Evolutionary conservation across 2,329 filamentous ascomycete genomes (phyloP), one percentile per base, ranked within the genome.

Genomic region (Pyricularia grisea): DNA sequence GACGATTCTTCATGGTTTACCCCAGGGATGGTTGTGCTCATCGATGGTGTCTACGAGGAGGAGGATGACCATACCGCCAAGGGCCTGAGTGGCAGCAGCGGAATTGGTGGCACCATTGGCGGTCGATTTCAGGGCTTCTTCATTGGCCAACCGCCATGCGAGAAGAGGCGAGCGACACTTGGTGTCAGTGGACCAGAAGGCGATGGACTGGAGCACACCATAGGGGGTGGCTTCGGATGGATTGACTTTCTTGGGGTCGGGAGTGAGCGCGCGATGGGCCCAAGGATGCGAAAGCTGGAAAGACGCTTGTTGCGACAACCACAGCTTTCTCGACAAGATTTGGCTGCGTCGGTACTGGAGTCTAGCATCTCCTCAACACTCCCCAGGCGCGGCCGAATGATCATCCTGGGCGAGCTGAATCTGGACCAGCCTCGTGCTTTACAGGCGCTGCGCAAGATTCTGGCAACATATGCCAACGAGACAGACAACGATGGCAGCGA

Each of bases 41-140:
- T 97, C 0, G 95, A 99, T 74, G 95, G 95, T 7, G 89, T 94
- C n/a, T 99, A 99, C 75, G 93, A 97, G 77, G 95, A 98, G 77
- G 93, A 97, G 74, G 92, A 93, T 71, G 86, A 89, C 71, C 42
- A 60, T 27, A 61, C 50, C 12, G 66, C 66, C 25, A 89, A 88
- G 25, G 88, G 87, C 0, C 83, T 96, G 4, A 91, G 92, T 67
- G 90, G 91, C 5, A 91, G 88, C 72, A 90, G 88, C 66, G 94
- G 94, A 61, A 89, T 97, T 30, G 94, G 94, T 60, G 94, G 94
- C 17, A 92, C 91, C 0, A 92, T 98, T 69, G 93, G 93, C n/a
- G 95, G 95, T 6, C 91, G 89, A 67, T 97, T 99, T 74, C 87
- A 97, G 69, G 94, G 90, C 0, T 94, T 97, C 78, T 94, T 94